Evolutionary conservation across 2,329 filamentous ascomycete species (phyloP).

Genomic region (Penicillium vulpinum): DNA sequence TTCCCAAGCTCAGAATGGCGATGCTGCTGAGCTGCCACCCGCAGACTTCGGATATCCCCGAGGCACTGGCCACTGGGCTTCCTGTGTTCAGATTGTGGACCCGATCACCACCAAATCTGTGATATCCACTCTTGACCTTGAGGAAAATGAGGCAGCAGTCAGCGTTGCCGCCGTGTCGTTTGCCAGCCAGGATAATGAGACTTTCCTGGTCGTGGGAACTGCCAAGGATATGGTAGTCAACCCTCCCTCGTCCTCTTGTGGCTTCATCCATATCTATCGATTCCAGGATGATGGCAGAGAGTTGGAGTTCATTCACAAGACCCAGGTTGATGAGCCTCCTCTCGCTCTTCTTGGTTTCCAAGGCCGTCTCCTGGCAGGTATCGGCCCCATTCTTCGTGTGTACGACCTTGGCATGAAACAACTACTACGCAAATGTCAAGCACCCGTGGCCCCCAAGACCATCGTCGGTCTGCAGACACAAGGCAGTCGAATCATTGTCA

Average conservation of each 20-base stretch:
- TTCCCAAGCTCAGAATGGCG: conserved; percentile 68
- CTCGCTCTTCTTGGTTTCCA: conserved; percentile 92
- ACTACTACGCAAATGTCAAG: conserved; percentile 86
- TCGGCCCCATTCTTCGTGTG: conserved; percentile 77
- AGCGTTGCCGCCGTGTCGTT: conserved; percentile 84
- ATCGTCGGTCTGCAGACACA: conserved; percentile 88
- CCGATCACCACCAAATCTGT: conserved; percentile 73
- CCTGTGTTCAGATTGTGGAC: conserved; percentile 90
- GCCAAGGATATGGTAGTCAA: conserved; percentile 84
- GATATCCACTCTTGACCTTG: conserved; percentile 75
- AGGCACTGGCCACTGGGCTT: conserved; percentile 85
- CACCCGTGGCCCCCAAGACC: conserved; percentile 73
- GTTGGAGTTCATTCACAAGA: conserved; percentile 95
- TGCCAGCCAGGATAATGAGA: conserved; percentile 81
- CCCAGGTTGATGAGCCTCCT: conserved; percentile 84
- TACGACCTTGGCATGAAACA: conserved; percentile 94
- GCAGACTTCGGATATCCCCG: conserved; percentile 87
- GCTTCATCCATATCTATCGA: conserved; percentile 89
- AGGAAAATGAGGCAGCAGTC: conserved; percentile 87
- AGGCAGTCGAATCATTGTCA: conserved; percentile 85
- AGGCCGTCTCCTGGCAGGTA: conserved; percentile 80
- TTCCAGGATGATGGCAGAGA: conserved; percentile 84
- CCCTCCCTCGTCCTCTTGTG: conserved; percentile 72
- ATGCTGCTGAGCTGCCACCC: conserved; percentile 68
- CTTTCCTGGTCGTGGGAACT: conserved; percentile 90